Percentiles rank a stretch among this genome's conserved stretches.
These are phyloP conservation scores for Xylariaceae sp. DNA, from an alignment of 2,329 filamentous ascomycete genomes.

Conservation along the genomic window DNA sequence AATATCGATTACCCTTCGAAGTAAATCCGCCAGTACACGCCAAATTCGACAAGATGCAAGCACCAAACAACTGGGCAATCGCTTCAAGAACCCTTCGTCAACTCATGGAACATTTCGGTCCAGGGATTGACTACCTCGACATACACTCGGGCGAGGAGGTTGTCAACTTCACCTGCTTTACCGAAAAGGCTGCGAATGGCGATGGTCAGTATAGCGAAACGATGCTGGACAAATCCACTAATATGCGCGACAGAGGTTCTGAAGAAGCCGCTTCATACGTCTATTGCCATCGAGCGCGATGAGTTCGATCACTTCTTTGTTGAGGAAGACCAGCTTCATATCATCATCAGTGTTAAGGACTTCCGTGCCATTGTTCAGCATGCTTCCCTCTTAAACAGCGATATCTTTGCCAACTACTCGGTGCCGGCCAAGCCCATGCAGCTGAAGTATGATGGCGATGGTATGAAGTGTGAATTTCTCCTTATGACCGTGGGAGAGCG, in stretches of 20 bases:
- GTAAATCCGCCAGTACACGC: constrained; percentile 70
- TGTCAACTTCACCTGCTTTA: constrained; percentile 76
- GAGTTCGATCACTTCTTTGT: constrained; percentile 74
- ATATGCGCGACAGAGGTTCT: constrained; percentile 55
- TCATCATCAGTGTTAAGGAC: constrained; percentile 78
- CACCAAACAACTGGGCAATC: constrained; percentile 68
- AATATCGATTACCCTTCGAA: constrained; percentile 73
- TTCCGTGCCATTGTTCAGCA: constrained; percentile 76
- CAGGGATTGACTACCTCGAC: constrained; percentile 75
- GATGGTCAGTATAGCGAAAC: constrained; percentile 42
- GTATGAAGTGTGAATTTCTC: constrained; percentile 70
- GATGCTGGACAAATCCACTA: constrained; percentile 2
- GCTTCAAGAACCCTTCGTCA: constrained; percentile 67
- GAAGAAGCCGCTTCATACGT: constrained; percentile 77
- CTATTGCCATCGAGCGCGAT: constrained; percentile 69
- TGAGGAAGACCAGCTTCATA: constrained; percentile 66
- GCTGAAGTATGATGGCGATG: constrained; percentile 65
- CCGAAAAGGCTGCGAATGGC: constrained; percentile 70
- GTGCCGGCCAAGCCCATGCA: constrained; percentile 68
- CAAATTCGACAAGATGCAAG: constrained; percentile 64
- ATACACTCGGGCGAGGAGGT: constrained; percentile 70
- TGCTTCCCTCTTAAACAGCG: constrained; percentile 64
- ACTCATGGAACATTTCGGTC: constrained; percentile 75
- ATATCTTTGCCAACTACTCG: constrained; percentile 66
- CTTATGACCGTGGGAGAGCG: constrained; percentile 76